Conservation (phyloP, 371 early-diverging fungal genomes). For the Mortierella sp. region DNA sequence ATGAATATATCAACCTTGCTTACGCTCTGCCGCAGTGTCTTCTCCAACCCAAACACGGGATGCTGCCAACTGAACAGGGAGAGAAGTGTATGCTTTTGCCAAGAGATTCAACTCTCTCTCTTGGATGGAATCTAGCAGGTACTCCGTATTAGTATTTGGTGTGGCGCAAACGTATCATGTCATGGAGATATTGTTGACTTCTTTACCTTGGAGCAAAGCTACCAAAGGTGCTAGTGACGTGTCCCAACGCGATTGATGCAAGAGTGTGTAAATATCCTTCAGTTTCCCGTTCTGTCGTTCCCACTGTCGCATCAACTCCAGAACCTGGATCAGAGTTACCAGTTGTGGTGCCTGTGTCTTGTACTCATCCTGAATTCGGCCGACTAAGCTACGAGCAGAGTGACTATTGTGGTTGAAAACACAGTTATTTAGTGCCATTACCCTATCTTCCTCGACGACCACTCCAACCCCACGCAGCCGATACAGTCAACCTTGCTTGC, state of each 20-base stretch:
- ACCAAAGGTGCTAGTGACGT: slow-evolving; percentile 38
- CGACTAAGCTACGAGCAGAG: slow-evolving; percentile 46
- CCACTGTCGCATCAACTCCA: slow-evolving; percentile 45
- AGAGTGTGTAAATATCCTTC: slow-evolving; percentile 40
- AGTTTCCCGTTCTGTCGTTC: slow-evolving; percentile 51
- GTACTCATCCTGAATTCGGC: slow-evolving; percentile 33
- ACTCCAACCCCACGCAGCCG: no score
- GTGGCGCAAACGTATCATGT: neutral
- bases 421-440: neutral
- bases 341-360: slow-evolving; percentile 39
- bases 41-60: slow-evolving; percentile 49
- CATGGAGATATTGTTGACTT: neutral
- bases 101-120: slow-evolving; percentile 46
- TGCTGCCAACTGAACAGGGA: slow-evolving; percentile 53
- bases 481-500: neutral
- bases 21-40: slow-evolving; percentile 53
- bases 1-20: neutral
- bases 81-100: slow-evolving; percentile 54
- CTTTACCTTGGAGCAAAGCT: slow-evolving; percentile 44
- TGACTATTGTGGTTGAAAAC: slow-evolving; percentile 6
- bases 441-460: no score
- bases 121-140: slow-evolving; percentile 46
- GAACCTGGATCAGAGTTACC: slow-evolving; percentile 25
- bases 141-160: neutral
- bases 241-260: slow-evolving; percentile 52